phyloP scores from a whole-genome alignment of 1,284 basidiomycete genomes.

The Austroboletus novae-zelandiae region DNA sequence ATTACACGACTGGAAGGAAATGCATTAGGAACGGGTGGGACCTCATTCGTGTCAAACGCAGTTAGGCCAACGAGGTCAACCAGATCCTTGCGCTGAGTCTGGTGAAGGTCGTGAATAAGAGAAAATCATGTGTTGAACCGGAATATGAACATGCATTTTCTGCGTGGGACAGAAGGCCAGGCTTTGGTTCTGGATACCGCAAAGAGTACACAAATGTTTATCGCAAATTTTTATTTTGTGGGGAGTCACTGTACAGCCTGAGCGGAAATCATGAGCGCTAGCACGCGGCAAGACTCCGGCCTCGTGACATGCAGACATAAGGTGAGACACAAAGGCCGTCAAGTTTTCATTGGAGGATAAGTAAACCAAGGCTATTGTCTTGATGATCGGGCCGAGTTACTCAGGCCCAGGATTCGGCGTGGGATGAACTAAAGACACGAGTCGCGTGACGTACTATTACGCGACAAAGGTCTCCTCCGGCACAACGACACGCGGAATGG shows the following conservation, averaged over 20 bases:
- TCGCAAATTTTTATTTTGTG: background rate
- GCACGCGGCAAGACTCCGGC: too few relatives aligned
- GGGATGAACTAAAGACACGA: background rate
- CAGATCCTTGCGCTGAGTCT: background rate
- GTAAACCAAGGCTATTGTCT: background rate
- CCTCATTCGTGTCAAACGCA: background rate
- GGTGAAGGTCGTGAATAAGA: background rate
- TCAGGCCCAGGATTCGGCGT: background rate
- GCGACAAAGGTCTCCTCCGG: background rate
- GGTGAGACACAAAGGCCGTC: too few relatives aligned
- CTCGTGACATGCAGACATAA: too few relatives aligned
- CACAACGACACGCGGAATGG: slow-evolving; percentile 13
- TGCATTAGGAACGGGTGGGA: background rate
- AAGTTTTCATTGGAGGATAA: too few relatives aligned
- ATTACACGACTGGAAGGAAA: background rate
- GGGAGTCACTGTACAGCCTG: background rate
- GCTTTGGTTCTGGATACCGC: background rate
- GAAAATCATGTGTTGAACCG: background rate
- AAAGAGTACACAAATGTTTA: background rate
- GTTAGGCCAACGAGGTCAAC: too few relatives aligned
- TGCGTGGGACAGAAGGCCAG: background rate
- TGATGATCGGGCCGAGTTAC: too few relatives aligned
- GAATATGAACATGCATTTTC: background rate
- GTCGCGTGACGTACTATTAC: background rate
- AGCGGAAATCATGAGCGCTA: too few relatives aligned